Base-by-base conservation (phyloP, 805 yeast genomes). In the Millerago galiae region DNA sequence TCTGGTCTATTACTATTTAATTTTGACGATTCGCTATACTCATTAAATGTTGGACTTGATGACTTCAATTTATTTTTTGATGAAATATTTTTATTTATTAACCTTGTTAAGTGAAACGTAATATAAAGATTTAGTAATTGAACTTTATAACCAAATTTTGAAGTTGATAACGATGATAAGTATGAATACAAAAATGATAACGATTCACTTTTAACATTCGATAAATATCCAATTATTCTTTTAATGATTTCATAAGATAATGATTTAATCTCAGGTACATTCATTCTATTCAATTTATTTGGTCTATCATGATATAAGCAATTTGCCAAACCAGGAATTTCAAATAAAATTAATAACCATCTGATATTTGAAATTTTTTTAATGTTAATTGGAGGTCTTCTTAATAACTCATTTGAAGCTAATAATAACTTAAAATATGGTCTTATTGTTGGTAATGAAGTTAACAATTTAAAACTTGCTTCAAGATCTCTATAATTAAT, bases 61-160 rank as follows among this genome's bases (percentile, higher is more conserved):
- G 24, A 8, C 8, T 29, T 29, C 14, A 16, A 10, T 27, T 21
- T 16, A 34, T 27, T 37, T n/a, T 30, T 34, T 17, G 16, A 15
- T 16, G 36, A 8, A n/a, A 29, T 24, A 5, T 34, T 40, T 13
- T 16, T 37, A 54, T 59, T 72, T 48, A 72, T 66, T 41, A 76
- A 67, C 45, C 77, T 69, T 33, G 79, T 74, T 42, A 90, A 65
- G 35, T 86, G 87, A 55, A 84, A 87, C 0, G 95, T 83, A 30
- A 89, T 72, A 61, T 83, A 88, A 17, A 87, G 67, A 54, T 89
- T 90, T 38, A 86, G 53, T 27, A 83, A 64, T 32, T 87, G 87
- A 0, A 88, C 73, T 50, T 81, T 79, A 2, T 59, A 54, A 9
- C 59, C 58, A 48, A 83, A 82, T 8, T 65, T 69, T 0, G 58